Conservation (phyloP, 2,329 filamentous ascomycete species). For the Arachnomyces sp. region DNA sequence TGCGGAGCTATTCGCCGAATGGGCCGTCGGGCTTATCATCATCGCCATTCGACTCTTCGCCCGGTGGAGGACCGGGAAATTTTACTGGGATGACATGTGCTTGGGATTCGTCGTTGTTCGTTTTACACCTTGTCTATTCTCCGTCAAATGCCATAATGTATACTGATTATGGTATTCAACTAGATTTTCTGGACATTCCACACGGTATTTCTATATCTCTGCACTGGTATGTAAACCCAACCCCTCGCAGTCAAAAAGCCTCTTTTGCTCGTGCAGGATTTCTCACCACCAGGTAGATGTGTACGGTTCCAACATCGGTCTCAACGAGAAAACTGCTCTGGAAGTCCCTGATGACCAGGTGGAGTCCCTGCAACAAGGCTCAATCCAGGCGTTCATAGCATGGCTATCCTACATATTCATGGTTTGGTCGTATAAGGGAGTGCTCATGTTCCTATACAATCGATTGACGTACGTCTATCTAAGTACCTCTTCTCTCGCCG, state of each 20-base stretch:
- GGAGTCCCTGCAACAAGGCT: conserved; percentile 17
- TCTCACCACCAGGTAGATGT: conserved; percentile 9
- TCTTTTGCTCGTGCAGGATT: conserved; percentile 7
- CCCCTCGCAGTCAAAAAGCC: conserved; percentile 6
- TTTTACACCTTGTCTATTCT: neutral
- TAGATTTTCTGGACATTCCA: too few species aligned
- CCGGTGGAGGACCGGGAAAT: conserved; percentile 11
- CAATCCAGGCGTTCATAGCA: conserved; percentile 24
- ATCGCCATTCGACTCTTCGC: conserved; percentile 14
- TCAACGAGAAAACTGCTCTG: conserved; percentile 19
- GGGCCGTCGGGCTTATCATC: conserved; percentile 13
- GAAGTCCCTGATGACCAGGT: conserved; percentile 19
- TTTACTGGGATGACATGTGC: conserved; percentile 15
- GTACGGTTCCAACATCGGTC: conserved; percentile 25
- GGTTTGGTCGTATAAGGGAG: conserved; percentile 26
- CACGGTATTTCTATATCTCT: conserved; percentile 12
- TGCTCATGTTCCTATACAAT: conserved; percentile 25
- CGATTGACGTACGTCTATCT: conserved; percentile 20
- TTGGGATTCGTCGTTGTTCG: conserved; percentile 10
- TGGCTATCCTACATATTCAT: conserved; percentile 30
- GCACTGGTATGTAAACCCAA: conserved; percentile 2
- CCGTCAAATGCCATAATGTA: too few species aligned
- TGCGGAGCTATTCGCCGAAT: conserved; percentile 16
- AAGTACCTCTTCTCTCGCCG: too few species aligned
- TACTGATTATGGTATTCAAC: too few species aligned